A percentile compares a stretch with the other conserved stretches of the same genome.
These are phyloP conservation scores for Nitzschia sp. DNA, from an alignment of 108 stramenopile species.

Conservation along the genomic window DNA sequence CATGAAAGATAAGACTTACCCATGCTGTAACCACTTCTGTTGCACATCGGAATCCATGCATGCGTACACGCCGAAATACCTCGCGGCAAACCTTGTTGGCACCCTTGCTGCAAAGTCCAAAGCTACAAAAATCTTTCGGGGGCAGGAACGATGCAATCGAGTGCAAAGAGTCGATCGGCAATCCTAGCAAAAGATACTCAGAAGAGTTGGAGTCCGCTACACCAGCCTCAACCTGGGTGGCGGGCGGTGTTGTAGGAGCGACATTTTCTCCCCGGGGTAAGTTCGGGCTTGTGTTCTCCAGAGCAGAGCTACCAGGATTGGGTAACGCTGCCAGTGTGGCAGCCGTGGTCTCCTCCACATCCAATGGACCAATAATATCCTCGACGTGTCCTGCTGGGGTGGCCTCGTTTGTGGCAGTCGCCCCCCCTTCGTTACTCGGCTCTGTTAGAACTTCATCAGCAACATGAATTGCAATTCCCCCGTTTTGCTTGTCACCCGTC, in stretches of 20 bases:
- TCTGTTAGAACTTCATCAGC: neutral
- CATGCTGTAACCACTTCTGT: slow-evolving; percentile 71
- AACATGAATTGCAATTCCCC: neutral
- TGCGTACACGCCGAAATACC: slow-evolving; percentile 56
- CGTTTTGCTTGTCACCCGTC: neutral
- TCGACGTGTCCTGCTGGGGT: neutral
- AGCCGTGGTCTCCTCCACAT: neutral
- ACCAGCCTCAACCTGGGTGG: neutral
- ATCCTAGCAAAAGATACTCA: neutral
- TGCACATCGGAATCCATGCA: slow-evolving; percentile 82
- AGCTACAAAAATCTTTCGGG: slow-evolving; percentile 47
- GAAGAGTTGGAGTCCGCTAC: neutral
- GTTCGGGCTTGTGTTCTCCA: neutral
- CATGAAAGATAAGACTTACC: slow-evolving; percentile 53
- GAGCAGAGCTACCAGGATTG: neutral
- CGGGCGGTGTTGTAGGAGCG: neutral
- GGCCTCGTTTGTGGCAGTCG: neutral
- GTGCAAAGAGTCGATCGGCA: slow-evolving; percentile 62
- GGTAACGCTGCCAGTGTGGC: neutral
- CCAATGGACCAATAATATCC: neutral
- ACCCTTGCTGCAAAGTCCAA: slow-evolving; percentile 36
- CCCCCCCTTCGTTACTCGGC: neutral
- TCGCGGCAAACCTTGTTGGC: slow-evolving; percentile 34
- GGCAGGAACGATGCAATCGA: slow-evolving; percentile 57
- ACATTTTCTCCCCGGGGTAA: neutral